Base-by-base conservation (phyloP, 352 stramenopile genomes). In the Pythium aphanidermatum region DNA sequence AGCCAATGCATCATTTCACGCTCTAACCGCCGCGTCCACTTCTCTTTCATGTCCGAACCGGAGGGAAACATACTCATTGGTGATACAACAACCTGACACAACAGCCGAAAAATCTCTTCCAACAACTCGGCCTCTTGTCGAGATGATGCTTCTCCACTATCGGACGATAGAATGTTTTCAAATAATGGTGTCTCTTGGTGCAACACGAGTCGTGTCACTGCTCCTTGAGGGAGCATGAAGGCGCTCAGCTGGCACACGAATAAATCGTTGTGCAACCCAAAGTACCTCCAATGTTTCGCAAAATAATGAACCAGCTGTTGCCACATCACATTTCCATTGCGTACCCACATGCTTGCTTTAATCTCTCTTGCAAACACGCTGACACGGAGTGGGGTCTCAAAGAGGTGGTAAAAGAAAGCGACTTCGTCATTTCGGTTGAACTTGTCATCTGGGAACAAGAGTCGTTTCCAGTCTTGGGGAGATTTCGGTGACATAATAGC, bases 1-100 rank as follows among this genome's bases (percentile, higher is more conserved):
- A 92, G 51, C 74, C 80, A 92, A 45, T 92, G 79, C 56, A 81
- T 82, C 42, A 85, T 70, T 24, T 92, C 74, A 19, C 79, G 74
- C 50, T 84, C 68, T 30, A 89, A 51, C 2, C 85, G 57, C 57
- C 62, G 73, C 14, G 68, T 65, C 4, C 55, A 41, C 21, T 52
- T 60, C 6, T 55, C 35, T 31, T 58, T 66, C 24, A 58, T 34
- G 24, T 65, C 39, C 10, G 57, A 73, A 13, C 45, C 47, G 10
- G 58, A 56, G n/a, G 61, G 69, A 5, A 61, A 55, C 5, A 70
- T 47, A 32, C 75, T 72, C 38, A 85, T 63, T 12, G 77, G 77
- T 3, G 74, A 51, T 12, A 88, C 43, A 13, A 84, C 56, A 19
- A 89, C 26, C 46, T 89, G 74, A 33, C 85, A 41, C 25, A 86